Conservation (phyloP, 306 rosid species). For the Cucurbita moschata region DNA sequence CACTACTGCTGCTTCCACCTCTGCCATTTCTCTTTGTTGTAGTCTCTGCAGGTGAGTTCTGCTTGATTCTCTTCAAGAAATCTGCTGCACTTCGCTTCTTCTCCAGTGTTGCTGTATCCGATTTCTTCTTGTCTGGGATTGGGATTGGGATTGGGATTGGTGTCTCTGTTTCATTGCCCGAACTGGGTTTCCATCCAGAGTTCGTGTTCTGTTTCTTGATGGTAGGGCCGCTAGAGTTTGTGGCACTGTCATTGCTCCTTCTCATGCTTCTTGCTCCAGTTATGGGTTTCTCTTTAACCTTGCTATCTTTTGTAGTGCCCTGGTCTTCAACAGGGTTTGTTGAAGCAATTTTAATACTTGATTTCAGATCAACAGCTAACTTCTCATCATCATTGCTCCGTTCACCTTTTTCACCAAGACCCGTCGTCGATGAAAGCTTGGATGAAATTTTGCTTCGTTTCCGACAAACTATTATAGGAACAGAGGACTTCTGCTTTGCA, state of each 20-base stretch:
- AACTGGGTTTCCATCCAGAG: conserved; percentile 18
- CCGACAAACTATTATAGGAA: conserved; percentile 67
- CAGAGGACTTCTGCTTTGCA: conserved; percentile 38
- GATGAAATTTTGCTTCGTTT: conserved; percentile 40
- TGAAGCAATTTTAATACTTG: conserved; percentile 19
- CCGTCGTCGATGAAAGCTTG: conserved; percentile 31
- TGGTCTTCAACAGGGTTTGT: conserved; percentile 29
- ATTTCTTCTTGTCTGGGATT: conserved; percentile 38
- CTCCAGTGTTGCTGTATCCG: conserved; percentile 24
- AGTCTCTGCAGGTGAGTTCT: conserved; percentile 28
- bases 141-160: conserved; percentile 20
- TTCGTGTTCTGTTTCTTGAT: conserved; percentile 27
- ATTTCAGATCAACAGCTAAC: conserved; percentile 26
- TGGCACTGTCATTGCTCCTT: conserved; percentile 33
- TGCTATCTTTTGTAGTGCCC: conserved; percentile 11
- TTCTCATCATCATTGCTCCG: conserved; percentile 26
- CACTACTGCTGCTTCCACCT: conserved; percentile 3
- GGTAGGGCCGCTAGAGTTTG: conserved; percentile 10
- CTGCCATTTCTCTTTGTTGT: conserved; percentile 12
- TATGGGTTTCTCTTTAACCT: conserved; percentile 43
- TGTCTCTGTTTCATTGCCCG: conserved; percentile 16
- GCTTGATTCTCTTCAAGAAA: conserved; percentile 77
- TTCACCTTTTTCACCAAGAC: conserved; percentile 28
- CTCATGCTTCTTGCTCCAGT: conserved; percentile 64
- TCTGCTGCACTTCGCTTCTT: conserved; percentile 62